These are phyloP conservation scores for Populus davidiana DNA, from an alignment of 345 rosid species.

Conservation along the genomic window DNA sequence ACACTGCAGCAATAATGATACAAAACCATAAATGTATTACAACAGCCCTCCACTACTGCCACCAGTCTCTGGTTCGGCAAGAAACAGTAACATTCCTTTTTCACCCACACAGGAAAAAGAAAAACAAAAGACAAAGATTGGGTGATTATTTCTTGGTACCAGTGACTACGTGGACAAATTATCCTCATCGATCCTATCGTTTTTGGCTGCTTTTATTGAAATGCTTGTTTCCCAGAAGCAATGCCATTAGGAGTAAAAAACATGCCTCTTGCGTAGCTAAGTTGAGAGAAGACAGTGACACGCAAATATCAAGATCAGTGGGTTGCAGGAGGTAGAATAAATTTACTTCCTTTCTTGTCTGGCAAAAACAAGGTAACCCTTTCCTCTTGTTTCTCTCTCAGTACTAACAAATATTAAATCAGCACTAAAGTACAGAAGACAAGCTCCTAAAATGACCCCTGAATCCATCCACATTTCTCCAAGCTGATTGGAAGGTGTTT, in stretches of 20 bases:
- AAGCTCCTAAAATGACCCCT: neutral
- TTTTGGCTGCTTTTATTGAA: neutral
- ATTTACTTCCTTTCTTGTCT: too few species aligned
- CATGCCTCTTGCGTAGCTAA: neutral
- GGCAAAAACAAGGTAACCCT: too few species aligned
- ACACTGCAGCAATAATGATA: constrained; percentile 21
- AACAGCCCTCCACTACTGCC: neutral
- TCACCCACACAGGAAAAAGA: neutral
- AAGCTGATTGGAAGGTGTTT: constrained; percentile 38
- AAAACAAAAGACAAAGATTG: neutral
- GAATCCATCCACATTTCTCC: constrained; percentile 33
- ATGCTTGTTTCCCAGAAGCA: neutral
- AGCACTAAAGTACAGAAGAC: neutral
- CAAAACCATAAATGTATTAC: neutral
- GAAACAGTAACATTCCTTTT: neutral
- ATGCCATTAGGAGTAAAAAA: neutral
- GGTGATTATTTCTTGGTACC: neutral
- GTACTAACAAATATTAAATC: neutral
- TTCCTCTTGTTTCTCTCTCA: too few species aligned
- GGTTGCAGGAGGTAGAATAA: neutral
- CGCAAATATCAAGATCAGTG: neutral
- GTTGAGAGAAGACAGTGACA: neutral
- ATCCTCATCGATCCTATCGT: neutral
- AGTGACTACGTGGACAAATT: neutral
- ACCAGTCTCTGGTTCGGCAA: neutral